These are phyloP conservation scores for Gossypium laxum DNA, from an alignment of 441 rosid species.

Conservation along the genomic window DNA sequence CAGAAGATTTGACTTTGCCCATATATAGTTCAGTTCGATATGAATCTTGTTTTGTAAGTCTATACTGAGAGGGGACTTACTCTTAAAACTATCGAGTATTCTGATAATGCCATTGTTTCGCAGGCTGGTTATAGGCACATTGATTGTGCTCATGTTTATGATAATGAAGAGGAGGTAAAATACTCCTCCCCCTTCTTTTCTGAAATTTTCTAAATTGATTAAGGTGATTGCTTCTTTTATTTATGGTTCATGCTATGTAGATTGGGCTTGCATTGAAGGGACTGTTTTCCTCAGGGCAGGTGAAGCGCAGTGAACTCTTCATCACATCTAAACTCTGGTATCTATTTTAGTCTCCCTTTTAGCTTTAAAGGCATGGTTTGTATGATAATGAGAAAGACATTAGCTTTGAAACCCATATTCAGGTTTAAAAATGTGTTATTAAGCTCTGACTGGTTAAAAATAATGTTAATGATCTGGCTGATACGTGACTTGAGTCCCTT, in stretches of 20 bases:
- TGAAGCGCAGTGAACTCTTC: conserved; percentile 36
- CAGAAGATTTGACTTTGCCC: background rate
- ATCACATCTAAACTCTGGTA: conserved; percentile 51
- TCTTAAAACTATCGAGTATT: background rate
- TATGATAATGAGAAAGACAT: no score
- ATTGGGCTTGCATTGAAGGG: conserved; percentile 38
- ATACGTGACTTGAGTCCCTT: conserved; percentile 4
- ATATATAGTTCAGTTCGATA: background rate
- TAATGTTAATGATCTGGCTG: background rate
- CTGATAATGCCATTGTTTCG: background rate
- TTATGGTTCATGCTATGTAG: conserved; percentile 22
- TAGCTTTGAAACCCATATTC: no score
- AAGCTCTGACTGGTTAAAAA: background rate
- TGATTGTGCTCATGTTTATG: conserved; percentile 47
- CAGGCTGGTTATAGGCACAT: conserved; percentile 54
- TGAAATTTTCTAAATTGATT: background rate
- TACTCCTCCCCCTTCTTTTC: background rate
- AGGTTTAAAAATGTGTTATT: background rate
- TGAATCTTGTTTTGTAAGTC: no score
- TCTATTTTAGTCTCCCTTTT: background rate
- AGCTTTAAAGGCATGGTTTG: background rate
- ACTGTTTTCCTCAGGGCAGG: conserved; percentile 34
- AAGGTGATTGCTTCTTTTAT: background rate
- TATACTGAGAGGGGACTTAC: no score
- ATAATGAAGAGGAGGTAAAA: conserved; percentile 46